phyloP scores from a whole-genome alignment of 331 rosid species.

The Ulmus americana region DNA sequence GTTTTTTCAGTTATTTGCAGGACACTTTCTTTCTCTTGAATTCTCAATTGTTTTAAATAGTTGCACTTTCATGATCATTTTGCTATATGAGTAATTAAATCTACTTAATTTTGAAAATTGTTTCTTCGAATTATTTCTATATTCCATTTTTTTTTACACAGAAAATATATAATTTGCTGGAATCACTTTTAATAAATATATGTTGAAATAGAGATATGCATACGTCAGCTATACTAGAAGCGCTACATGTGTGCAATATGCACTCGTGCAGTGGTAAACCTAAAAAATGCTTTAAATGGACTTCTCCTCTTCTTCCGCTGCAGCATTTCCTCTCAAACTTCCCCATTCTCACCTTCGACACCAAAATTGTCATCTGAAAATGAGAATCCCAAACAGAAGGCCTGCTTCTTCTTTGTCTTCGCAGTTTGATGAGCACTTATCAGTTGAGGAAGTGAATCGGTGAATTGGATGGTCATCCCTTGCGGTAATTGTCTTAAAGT shows the following conservation, averaged over 20 bases:
- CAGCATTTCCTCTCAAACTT: slow-evolving; percentile 4
- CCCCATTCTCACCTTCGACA: not conserved
- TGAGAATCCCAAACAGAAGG: slow-evolving; percentile 18
- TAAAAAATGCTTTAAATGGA: not conserved
- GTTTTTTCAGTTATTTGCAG: not conserved
- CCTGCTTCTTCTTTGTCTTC: not conserved
- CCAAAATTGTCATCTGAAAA: not conserved
- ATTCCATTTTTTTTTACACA: too few species aligned
- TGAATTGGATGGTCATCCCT: slow-evolving; percentile 8
- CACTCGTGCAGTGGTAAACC: slow-evolving; percentile 5
- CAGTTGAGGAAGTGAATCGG: slow-evolving; percentile 12
- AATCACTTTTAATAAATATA: not conserved
- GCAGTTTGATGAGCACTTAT: not conserved
- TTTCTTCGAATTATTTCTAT: too few species aligned
- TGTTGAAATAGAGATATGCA: not conserved
- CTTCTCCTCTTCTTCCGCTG: not conserved
- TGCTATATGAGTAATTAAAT: not conserved
- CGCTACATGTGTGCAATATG: slow-evolving; percentile 8
- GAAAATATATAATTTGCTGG: not conserved
- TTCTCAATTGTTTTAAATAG: not conserved
- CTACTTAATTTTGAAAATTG: not conserved
- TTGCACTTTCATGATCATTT: not conserved
- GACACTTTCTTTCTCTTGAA: not conserved
- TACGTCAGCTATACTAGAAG: not conserved
- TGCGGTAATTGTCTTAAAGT: too few species aligned